Percentiles rank a stretch among this genome's conserved stretches.
Conservation (phyloP, 441 rosid species). For the Gossypium gossypioides region DNA sequence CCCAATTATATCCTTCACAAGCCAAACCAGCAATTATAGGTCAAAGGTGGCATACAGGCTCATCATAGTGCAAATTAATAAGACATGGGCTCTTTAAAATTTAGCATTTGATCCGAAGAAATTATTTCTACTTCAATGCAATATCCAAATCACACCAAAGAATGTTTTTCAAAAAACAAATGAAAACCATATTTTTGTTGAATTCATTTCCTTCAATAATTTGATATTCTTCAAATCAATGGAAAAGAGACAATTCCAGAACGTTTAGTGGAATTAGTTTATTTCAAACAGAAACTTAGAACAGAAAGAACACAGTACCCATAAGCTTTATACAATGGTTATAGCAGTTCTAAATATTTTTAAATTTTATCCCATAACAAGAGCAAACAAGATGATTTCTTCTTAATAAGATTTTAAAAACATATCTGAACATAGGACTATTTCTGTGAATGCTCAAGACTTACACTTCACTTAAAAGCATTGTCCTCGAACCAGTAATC, state of each 20-base stretch:
- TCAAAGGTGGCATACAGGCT: background rate
- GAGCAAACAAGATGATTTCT: background rate
- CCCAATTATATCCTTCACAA: background rate
- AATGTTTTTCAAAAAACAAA: background rate
- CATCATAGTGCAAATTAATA: background rate
- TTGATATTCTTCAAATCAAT: background rate
- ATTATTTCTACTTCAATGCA: background rate
- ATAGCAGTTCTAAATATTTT: background rate
- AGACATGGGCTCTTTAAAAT: background rate
- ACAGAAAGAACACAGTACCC: background rate
- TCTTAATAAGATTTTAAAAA: background rate
- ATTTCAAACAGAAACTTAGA: background rate
- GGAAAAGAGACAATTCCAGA: background rate
- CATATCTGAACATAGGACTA: background rate
- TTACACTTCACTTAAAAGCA: conserved; percentile 84
- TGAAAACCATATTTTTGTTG: background rate
- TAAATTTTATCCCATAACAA: background rate
- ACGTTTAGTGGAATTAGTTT: background rate
- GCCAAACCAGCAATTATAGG: background rate
- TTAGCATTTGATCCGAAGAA: conserved; percentile 2
- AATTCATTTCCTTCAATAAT: background rate
- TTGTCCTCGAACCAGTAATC: conserved; percentile 58
- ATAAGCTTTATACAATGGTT: background rate
- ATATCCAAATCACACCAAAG: background rate
- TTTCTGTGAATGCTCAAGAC: conserved; percentile 20